Conservation (phyloP, 345 rosid genomes). For the Carallia pectinifolia region DNA sequence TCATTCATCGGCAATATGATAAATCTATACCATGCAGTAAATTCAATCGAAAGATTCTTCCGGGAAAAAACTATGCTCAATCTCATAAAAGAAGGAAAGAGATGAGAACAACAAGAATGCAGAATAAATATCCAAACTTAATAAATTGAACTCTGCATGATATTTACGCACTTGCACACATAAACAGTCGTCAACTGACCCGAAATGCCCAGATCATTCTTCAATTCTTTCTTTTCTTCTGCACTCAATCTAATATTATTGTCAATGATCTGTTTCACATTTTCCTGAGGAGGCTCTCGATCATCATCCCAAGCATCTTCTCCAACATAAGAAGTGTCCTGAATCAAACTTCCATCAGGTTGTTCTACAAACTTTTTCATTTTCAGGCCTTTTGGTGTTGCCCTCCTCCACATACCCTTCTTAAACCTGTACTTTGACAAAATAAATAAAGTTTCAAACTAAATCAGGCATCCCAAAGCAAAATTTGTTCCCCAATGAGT, state of each 20-base stretch:
- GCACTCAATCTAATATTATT: slow-evolving; percentile 46
- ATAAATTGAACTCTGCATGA: neutral
- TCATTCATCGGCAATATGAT: neutral
- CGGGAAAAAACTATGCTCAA: neutral
- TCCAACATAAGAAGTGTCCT: slow-evolving; percentile 81
- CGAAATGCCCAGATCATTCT: slow-evolving; percentile 59
- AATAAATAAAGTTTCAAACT: neutral
- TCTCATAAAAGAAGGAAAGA: neutral
- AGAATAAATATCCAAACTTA: slow-evolving; percentile 6
- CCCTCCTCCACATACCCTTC: slow-evolving; percentile 82
- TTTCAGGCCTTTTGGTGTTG: slow-evolving; percentile 80
- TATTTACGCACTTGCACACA: slow-evolving; percentile 11
- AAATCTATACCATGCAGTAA: neutral
- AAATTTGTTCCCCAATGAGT: neutral
- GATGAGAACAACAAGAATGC: neutral
- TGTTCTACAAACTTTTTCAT: slow-evolving; percentile 76
- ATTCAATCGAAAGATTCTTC: neutral
- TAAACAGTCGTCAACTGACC: slow-evolving; percentile 43
- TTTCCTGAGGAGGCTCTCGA: slow-evolving; percentile 48
- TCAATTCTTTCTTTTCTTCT: slow-evolving; percentile 64
- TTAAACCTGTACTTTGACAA: slow-evolving; percentile 56
- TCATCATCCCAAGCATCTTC: slow-evolving; percentile 92
- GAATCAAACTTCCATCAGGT: slow-evolving; percentile 75
- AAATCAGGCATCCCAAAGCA: neutral
- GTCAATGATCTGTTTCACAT: slow-evolving; percentile 55